Percentiles rank a stretch among this genome's conserved stretches.
These are phyloP conservation scores for Monosporozyma siamensis DNA, from an alignment of 805 yeast genomes.

Conservation along the genomic window DNA sequence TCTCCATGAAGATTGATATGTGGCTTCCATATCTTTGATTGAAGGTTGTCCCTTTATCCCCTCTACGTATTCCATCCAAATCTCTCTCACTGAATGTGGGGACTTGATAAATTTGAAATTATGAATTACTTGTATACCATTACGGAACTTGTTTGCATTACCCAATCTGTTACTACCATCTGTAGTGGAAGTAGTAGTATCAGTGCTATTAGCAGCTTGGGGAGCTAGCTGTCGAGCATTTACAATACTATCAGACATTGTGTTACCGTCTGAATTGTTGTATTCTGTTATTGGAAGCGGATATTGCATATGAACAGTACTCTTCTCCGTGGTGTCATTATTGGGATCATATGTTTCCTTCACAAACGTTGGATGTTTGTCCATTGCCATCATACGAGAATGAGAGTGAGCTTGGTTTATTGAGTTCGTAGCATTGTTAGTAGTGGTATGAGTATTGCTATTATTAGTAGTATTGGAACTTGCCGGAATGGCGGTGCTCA, in stretches of 20 bases:
- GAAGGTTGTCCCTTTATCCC: conserved; percentile 47
- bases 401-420: no score
- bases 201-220: no score
- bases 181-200: no score
- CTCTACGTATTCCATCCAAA: conserved; percentile 49
- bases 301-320: background rate
- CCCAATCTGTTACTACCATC: no score
- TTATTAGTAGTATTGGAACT: background rate
- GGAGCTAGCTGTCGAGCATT: no score
- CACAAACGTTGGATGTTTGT: background rate
- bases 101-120: conserved; percentile 33
- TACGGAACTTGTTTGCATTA: no score
- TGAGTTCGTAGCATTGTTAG: no score
- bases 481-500: no score
- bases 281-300: background rate
- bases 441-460: background rate
- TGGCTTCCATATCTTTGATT: conserved; percentile 38
- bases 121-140: background rate
- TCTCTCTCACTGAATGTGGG: conserved; percentile 40
- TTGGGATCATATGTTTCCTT: background rate
- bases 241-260: no score
- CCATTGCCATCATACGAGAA: background rate
- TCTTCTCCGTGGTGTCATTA: background rate
- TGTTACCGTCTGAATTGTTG: no score
- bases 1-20: conserved; percentile 48